Evolutionary conservation across 352 stramenopile genomes (phyloP), one percentile per base, ranked within the genome.

Genomic region (Globisporangium recalcitrans): DNA sequence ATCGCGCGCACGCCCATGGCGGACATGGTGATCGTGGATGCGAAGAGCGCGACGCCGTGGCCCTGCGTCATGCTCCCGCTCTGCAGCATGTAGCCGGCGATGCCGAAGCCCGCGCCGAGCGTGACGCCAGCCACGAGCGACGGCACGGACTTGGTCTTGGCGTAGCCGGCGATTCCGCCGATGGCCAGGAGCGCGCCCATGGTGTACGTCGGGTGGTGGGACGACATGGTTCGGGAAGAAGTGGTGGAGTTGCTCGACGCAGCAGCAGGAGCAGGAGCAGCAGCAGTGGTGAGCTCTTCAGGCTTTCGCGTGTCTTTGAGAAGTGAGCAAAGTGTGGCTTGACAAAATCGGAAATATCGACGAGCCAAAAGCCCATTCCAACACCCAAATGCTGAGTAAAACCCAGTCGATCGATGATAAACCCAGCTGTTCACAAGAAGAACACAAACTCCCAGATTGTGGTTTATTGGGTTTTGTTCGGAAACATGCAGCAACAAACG

Each of bases 11-110:
- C 57, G 36, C 84, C 85, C 88, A 96, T 96, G 22, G 82, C 78
- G 34, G 79, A 81, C 83, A 93, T 91, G 58, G 88, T 94, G 65
- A 93, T 81, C 31, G 86, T 81, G 22, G 86, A 95, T 63, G 91
- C 71, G 57, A 91, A 81, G 22, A 95, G 72, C 58, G 83, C 85
- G 32, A 89, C 65, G 52, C 78, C 83, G 68, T 96, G 88, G 64
- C 88, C 88, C 60, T 90, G 78, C 31, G 83, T 87, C 79, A 92
- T 93, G 58, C 87, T 74, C 40, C 82, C 81, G 65, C 85, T 84
- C 63, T 92, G 77, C 29, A 96, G 73, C 70, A 95, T 68, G 68
- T 80, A 91, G 29, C 83, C 88, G 6, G 86, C 85, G 49, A 88
- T 57, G 32, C 85, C 78, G 64, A 93, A 96, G 60, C 86, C 83